Evolutionary conservation across 352 stramenopile genomes (phyloP).

Genomic region (Phytophthora nicotianae): DNA sequence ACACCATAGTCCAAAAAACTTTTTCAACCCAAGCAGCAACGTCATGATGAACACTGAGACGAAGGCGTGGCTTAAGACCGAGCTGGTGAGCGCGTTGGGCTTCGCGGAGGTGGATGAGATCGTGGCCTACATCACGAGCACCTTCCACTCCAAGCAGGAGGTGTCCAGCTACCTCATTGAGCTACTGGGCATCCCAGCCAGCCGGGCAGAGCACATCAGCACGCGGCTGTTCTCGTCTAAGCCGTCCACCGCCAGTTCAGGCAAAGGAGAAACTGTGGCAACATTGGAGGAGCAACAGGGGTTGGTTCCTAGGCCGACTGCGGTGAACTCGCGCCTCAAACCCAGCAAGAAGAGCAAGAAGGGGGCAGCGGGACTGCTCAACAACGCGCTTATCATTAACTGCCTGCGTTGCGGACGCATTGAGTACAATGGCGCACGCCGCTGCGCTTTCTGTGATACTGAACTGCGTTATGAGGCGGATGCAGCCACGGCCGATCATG

Average conservation of each 20-base stretch:
- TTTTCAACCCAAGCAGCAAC: not conserved
- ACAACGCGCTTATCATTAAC: conserved; percentile 71
- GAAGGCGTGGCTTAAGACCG: conserved; percentile 57
- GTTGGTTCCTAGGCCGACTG: conserved; percentile 46
- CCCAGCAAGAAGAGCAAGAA: conserved; percentile 50
- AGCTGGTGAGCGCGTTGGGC: conserved; percentile 65
- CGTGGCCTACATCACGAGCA: conserved; percentile 51
- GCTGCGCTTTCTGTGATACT: conserved; percentile 61
- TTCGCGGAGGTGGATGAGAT: conserved; percentile 81
- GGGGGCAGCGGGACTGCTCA: conserved; percentile 30
- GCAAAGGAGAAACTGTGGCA: conserved; percentile 4
- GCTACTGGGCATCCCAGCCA: conserved; percentile 58
- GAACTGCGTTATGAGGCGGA: conserved; percentile 63
- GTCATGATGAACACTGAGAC: conserved; percentile 40
- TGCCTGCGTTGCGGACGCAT: conserved; percentile 72
- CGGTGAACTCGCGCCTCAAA: conserved; percentile 57
- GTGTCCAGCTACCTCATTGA: conserved; percentile 67
- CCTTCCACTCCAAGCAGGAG: conserved; percentile 54
- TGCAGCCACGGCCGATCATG: conserved; percentile 32
- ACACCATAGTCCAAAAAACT: not conserved
- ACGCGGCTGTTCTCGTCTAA: conserved; percentile 43
- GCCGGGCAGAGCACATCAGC: conserved; percentile 56
- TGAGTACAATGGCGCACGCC: conserved; percentile 60
- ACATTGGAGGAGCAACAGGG: conserved; percentile 23
- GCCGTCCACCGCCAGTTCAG: conserved; percentile 4